Percentiles rank a stretch among this genome's conserved stretches.
phyloP scores from a whole-genome alignment of 2,329 filamentous ascomycete genomes.

The Lachnum nothofagi region DNA sequence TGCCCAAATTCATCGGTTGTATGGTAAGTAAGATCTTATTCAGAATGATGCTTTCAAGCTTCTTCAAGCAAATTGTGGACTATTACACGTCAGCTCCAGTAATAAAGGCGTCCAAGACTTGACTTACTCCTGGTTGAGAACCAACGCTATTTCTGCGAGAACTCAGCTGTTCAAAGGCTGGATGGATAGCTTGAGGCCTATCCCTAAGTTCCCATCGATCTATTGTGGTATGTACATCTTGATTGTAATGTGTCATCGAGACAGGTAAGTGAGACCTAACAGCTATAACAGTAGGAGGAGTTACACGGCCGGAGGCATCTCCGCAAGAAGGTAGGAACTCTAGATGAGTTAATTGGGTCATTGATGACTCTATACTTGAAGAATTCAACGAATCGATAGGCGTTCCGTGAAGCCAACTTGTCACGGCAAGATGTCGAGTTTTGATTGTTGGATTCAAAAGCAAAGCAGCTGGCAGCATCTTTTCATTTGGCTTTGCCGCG shows the following conservation, averaged over 20 bases:
- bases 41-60: slow-evolving; percentile 61
- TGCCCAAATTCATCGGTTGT: slow-evolving; percentile 64
- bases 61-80: slow-evolving; percentile 49
- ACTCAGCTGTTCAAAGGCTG: slow-evolving; percentile 72
- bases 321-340: slow-evolving; percentile 65
- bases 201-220: slow-evolving; percentile 76
- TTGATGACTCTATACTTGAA: slow-evolving; percentile 45
- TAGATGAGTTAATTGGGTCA: slow-evolving; percentile 66
- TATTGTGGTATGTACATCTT: slow-evolving; percentile 67
- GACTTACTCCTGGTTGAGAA: slow-evolving; percentile 25
- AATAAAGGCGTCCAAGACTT: slow-evolving; percentile 1
- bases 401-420: slow-evolving; percentile 43
- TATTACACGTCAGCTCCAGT: slow-evolving; percentile 25
- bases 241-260: slow-evolving; percentile 52
- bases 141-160: slow-evolving; percentile 53
- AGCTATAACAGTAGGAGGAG: slow-evolving; percentile 61
- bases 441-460: slow-evolving; percentile 48
- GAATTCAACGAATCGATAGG: slow-evolving; percentile 25
- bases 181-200: slow-evolving; percentile 60
- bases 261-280: slow-evolving; percentile 61
- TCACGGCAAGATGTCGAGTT: slow-evolving; percentile 52
- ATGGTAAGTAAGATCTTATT: slow-evolving; percentile 68
- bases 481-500: slow-evolving; percentile 50
- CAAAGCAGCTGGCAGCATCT: slow-evolving; percentile 44
- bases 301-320: slow-evolving; percentile 40